A percentile compares a stretch with the other conserved stretches of the same genome.
These are phyloP conservation scores for Fusarium marasasianum DNA, from an alignment of 2,329 filamentous ascomycete genomes.

Conservation along the genomic window DNA sequence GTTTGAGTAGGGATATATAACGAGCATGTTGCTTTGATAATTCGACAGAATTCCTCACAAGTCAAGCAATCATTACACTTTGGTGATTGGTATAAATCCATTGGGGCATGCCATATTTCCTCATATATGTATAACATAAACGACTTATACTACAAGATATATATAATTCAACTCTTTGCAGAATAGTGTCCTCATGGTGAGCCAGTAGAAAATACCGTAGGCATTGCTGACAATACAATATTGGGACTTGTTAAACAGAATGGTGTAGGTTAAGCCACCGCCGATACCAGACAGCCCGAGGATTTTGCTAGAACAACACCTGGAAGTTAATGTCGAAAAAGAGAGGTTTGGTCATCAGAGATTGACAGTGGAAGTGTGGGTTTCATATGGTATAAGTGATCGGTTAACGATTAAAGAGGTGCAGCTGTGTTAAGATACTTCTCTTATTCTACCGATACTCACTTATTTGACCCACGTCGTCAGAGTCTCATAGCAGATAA, in stretches of 20 bases:
- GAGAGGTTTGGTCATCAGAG: too few relatives aligned
- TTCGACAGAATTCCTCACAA: too few relatives aligned
- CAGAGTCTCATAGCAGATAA: not conserved
- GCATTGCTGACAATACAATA: not conserved
- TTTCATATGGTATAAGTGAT: not conserved
- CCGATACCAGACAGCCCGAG: not conserved
- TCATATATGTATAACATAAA: not conserved
- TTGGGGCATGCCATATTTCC: not conserved
- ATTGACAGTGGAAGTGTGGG: not conserved
- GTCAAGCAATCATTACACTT: not conserved
- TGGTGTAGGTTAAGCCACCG: not conserved
- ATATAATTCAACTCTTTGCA: not conserved
- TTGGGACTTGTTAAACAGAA: not conserved
- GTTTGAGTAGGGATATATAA: not conserved
- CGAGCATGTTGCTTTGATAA: not conserved
- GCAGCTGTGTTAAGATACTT: too few relatives aligned
- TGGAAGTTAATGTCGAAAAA: not conserved
- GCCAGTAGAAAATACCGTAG: not conserved
- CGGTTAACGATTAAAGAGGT: not conserved
- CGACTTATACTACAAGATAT: not conserved
- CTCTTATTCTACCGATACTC: too few relatives aligned
- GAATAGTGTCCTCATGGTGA: not conserved
- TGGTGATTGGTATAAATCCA: not conserved
- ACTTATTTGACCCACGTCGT: too few relatives aligned
- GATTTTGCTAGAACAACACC: not conserved